Evolutionary conservation across 2,329 filamentous ascomycete genomes (phyloP), one percentile per base, ranked within the genome.

Genomic region (Stachybotrys chlorohalonatus): DNA sequence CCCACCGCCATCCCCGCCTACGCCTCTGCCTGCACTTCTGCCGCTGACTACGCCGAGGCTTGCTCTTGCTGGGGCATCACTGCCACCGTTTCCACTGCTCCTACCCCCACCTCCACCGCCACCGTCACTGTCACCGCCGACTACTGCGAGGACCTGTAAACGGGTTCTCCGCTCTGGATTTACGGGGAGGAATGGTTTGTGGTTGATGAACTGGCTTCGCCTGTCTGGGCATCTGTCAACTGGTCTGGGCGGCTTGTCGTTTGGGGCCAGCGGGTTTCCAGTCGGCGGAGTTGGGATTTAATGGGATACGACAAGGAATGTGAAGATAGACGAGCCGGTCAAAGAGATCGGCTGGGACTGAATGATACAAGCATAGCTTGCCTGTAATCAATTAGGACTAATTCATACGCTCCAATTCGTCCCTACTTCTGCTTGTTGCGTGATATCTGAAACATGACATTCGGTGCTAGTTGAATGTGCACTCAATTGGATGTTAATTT

Each of bases 41-140:
- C 59, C 15, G 61, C 58, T 36, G 63, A 64, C 50, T 76, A 74
- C 66, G 64, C 71, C 36, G 72, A 73, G 45, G 74, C 70, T 53
- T 77, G 74, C 70, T 66, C 65, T 53, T 76, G 74, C 70, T 77
- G 68, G 66, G 73, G 73, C 51, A 67, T 76, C 64, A 75, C 72
- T 46, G 66, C 66, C 45, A 57, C 63, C 31, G 66, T 70, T 49
- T 68, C 65, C 55, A 75, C 73, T 11, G 72, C 68, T 53, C 60
- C 70, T 31, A 62, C 59, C 42, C 69, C 73, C 30, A 75, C 73
- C 56, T 63, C 67, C 42, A 75, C 72, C 8, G 63, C 66, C 54
- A 75, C 72, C 32, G 69, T 73, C 54, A 75, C 73, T 55, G 68
- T 66, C 55, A 74, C 71, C 51, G 61, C 64, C 59, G 70, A 74